Base-by-base conservation (phyloP, 2,329 filamentous ascomycete genomes). In the Botrytis squamosa region DNA sequence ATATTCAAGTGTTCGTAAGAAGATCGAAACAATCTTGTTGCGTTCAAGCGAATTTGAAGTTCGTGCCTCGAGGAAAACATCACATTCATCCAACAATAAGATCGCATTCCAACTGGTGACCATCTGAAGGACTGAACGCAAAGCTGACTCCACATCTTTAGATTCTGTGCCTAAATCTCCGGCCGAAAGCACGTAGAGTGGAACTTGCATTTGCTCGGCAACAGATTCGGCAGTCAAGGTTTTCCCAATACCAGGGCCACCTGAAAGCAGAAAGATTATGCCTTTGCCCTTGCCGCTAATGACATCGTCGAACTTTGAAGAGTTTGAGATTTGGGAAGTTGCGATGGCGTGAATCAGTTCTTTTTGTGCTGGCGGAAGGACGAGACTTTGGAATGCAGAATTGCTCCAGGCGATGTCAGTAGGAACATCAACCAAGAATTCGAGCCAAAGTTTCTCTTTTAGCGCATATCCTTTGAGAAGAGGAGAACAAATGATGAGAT, bases 101-200 rank as follows among this genome's bases (percentile, higher is more conserved):
- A 94, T 88, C 29, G 91, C 91, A 64, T 91, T 90, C 92, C 92
- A 93, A 1, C 86, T 87, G 75, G 92, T 89, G 1, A 92, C 91
- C 75, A 95, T 90, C 78, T 92, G 90, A 74, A 95, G 85, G 72
- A 92, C 91, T 75, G 88, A 73, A 62, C 87, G 77, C 87, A 88
- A 49, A 16, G 75, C 73, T 33, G 76, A 78, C 33, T 82, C 57
- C 2, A 75, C 75, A 59, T 78, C 18, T 69, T 77, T 4, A 73
- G 76, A 66, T 72, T 82, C 82, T 62, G 82, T 83, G 33, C 86
- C 86, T 20, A 88, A 81, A 74, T 87, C 85, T 59, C 85, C 85
- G 42, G 84, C 84, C 68, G 84, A 83, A 81, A 80, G 72, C 38
- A 67, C 71, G 55, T 78, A 78, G 1, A 80, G 74, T 1, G 79